A percentile compares a stretch with the other conserved stretches of the same genome.
phyloP scores from a whole-genome alignment of 2,329 filamentous ascomycete genomes.

The Ophiostoma novo-ulmi region DNA sequence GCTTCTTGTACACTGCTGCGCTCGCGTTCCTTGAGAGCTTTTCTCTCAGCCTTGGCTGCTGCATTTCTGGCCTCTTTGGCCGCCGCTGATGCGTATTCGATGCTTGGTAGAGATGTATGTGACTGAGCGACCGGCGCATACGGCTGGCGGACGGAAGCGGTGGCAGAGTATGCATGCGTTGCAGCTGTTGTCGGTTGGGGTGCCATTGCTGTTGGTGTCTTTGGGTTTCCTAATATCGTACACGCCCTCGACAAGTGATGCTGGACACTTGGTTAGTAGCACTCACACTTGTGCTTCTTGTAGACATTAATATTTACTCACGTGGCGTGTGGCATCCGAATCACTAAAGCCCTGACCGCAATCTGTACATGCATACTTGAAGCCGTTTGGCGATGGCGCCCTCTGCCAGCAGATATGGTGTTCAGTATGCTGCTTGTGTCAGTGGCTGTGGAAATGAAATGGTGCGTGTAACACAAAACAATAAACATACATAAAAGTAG shows the following conservation, averaged over 20 bases:
- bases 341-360: conserved; percentile 46
- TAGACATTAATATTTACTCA: not conserved
- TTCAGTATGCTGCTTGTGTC: conserved; percentile 11
- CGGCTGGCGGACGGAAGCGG: not conserved
- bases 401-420: conserved; percentile 24
- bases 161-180: not conserved
- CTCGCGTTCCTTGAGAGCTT: not conserved
- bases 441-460: not conserved
- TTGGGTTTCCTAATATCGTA: not conserved
- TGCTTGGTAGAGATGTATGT: not conserved
- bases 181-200: not conserved
- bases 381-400: conserved; percentile 29
- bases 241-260: not conserved
- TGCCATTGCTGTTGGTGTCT: not conserved
- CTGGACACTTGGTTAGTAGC: not conserved
- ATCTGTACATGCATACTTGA: conserved; percentile 40
- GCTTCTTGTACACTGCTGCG: not conserved
- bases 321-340: not conserved
- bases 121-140: not conserved
- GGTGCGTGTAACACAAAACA: not conserved
- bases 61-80: not conserved
- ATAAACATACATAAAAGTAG: conserved; percentile 33
- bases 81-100: not conserved
- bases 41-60: not conserved
- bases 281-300: not conserved